phyloP scores from a whole-genome alignment of 331 rosid species.

The Arachis monticola region DNA sequence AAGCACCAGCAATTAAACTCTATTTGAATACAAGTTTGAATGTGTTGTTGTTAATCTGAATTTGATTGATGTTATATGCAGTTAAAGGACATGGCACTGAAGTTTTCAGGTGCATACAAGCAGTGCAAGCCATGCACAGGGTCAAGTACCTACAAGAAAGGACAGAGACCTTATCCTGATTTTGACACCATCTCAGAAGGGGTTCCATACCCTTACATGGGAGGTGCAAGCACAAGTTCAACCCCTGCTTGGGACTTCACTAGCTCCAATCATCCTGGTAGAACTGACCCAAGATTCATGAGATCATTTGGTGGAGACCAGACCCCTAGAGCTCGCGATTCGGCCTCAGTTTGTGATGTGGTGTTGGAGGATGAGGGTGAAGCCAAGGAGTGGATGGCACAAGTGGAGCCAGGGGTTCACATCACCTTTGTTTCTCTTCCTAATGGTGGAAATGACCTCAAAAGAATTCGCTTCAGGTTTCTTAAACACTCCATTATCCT shows the following conservation, averaged over 20 bases:
- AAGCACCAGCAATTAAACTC: too few relatives aligned
- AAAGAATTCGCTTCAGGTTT: constrained; percentile 89
- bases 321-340: constrained; percentile 60
- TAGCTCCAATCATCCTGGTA: constrained; percentile 49
- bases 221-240: constrained; percentile 84
- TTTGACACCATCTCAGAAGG: constrained; percentile 82
- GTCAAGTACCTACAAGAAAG: constrained; percentile 66
- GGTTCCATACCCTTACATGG: constrained; percentile 75
- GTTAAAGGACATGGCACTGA: constrained; percentile 92
- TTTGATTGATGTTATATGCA: constrained; percentile 40
- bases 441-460: constrained; percentile 88
- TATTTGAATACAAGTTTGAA: constrained; percentile 6
- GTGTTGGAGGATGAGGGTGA: constrained; percentile 73
- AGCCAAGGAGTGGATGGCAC: constrained; percentile 90
- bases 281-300: constrained; percentile 63
- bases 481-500: constrained; percentile 2
- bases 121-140: constrained; percentile 81
- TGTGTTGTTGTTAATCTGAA: constrained; percentile 18
- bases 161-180: constrained; percentile 70
- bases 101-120: constrained; percentile 72
- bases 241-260: constrained; percentile 92
- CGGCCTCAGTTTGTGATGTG: constrained; percentile 57
- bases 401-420: constrained; percentile 93
- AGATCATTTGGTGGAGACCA: constrained; percentile 51
- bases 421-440: constrained; percentile 87